Evolutionary conservation across 768 basidiomycete genomes (phyloP).

Genomic region (Flagelloscypha sp.): DNA sequence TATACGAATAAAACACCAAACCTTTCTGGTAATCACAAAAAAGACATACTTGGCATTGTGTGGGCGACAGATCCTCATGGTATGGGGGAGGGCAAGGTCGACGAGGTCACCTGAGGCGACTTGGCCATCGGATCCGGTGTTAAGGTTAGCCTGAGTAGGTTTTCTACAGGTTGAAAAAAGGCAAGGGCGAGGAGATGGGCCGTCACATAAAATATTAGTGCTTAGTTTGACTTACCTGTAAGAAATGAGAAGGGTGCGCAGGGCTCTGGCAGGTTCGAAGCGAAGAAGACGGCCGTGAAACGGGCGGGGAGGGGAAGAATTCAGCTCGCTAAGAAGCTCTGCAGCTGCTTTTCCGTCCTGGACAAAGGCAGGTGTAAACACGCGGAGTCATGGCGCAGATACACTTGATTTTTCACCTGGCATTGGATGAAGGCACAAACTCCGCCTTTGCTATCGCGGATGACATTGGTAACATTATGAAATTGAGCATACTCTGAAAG

Average conservation of each 20-base stretch:
- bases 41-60: slow-evolving; percentile 42
- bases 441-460: slow-evolving; percentile 68
- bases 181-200: neutral
- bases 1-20: slow-evolving; percentile 8
- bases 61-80: slow-evolving; percentile 55
- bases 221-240: slow-evolving; percentile 43
- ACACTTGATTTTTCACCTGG: too few relatives aligned
- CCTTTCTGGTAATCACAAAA: slow-evolving; percentile 1
- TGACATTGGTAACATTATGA: slow-evolving; percentile 60
- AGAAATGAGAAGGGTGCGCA: slow-evolving; percentile 65
- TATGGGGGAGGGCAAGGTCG: slow-evolving; percentile 42
- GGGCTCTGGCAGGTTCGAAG: slow-evolving; percentile 71
- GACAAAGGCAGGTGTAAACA: slow-evolving; percentile 4
- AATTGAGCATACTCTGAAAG: slow-evolving; percentile 58
- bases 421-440: slow-evolving; percentile 84
- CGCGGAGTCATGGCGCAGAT: too few relatives aligned
- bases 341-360: slow-evolving; percentile 55
- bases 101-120: slow-evolving; percentile 18
- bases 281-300: slow-evolving; percentile 70
- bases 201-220: slow-evolving; percentile 3
- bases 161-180: slow-evolving; percentile 18
- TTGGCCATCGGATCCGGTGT: slow-evolving; percentile 10
- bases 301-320: slow-evolving; percentile 43
- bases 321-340: slow-evolving; percentile 51
- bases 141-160: slow-evolving; percentile 26